Evolutionary conservation across 2,329 filamentous ascomycete species (phyloP), one percentile per base, ranked within the genome.

Genomic region (Penicillium sp.): DNA sequence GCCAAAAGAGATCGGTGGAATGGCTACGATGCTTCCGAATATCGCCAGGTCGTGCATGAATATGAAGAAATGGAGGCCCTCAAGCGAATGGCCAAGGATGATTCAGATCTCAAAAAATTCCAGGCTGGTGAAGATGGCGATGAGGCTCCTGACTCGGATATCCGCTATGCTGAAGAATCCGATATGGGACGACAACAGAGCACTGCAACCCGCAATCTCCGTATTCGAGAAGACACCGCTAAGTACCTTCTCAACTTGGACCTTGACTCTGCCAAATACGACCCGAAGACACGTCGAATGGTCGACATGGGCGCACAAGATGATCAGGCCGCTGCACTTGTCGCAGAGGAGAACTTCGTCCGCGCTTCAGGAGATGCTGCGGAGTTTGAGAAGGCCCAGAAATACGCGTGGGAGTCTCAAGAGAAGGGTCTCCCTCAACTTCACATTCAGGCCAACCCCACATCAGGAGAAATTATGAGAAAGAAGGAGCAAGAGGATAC

Each of bases 1-100:
- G 94, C 94, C 19, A 99, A 99, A 78, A 83, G 94, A 63, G 94
- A 99, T 77, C 85, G 93, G 40, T 99, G 94, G 93, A 97, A 97
- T 70, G 93, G 93, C n/a, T 99, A 96, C 74, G 92, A 97, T 71
- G 79, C 91, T 1, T 85, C 84, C 61, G 90, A 97, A 72, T 97
- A 96, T 71, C 82, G 84, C 56, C 81, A 84, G 57, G 90, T 97
- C n/a, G 86, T 97, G 38, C 86, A 96, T 47, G 90, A 96, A 64
- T 96, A 89, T 73, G 87, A 94, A 59, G 84, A 93, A 69, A 78
- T 97, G 72, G 93, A 97, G 70, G 84, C 88, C 61, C 77, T 97
- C 58, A 86, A 79, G 58, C 79, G 79, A 42, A 78, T 77, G 44
- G 81, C 80, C n/a, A 75, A 74, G 18, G 76, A 78, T 7, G 75